Evolutionary conservation across 441 rosid species (phyloP).

Genomic region (Daphne laureola): DNA sequence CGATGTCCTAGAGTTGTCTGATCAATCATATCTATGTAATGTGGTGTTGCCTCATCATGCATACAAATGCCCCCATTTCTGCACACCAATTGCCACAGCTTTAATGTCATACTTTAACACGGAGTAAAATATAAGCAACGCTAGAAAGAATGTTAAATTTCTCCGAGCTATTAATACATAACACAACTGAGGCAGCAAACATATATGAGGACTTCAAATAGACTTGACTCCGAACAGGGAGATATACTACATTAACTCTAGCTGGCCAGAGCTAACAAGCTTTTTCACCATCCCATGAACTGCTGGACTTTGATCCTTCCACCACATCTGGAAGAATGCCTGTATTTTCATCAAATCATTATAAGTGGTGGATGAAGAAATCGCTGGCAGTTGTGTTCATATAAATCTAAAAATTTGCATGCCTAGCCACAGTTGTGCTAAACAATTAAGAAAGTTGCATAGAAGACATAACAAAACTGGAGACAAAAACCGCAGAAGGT

Average conservation of each 20-base stretch:
- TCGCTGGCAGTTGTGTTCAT: too few species aligned
- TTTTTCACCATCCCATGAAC: constrained; percentile 23
- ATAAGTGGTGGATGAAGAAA: neutral
- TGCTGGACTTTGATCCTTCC: constrained; percentile 31
- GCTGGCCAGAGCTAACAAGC: constrained; percentile 31
- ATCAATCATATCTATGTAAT: constrained; percentile 44
- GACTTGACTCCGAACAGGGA: too few species aligned
- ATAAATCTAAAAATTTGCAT: too few species aligned
- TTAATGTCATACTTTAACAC: neutral
- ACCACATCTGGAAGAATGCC: constrained; percentile 46
- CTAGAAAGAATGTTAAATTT: neutral
- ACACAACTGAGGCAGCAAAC: too few species aligned
- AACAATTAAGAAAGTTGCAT: neutral
- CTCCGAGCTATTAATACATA: neutral
- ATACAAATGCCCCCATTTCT: constrained; percentile 43
- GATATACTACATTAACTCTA: constrained; percentile 28
- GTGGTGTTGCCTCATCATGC: constrained; percentile 36
- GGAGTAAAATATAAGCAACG: neutral
- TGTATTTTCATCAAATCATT: constrained; percentile 3
- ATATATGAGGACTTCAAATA: too few species aligned
- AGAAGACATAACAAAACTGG: neutral
- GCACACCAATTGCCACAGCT: constrained; percentile 3
- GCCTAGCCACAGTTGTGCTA: too few species aligned
- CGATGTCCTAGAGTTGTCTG: constrained; percentile 42
- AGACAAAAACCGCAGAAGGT: neutral